These are phyloP conservation scores for Lipomyces sp. DNA, from an alignment of 805 yeast genomes.

Conservation along the genomic window DNA sequence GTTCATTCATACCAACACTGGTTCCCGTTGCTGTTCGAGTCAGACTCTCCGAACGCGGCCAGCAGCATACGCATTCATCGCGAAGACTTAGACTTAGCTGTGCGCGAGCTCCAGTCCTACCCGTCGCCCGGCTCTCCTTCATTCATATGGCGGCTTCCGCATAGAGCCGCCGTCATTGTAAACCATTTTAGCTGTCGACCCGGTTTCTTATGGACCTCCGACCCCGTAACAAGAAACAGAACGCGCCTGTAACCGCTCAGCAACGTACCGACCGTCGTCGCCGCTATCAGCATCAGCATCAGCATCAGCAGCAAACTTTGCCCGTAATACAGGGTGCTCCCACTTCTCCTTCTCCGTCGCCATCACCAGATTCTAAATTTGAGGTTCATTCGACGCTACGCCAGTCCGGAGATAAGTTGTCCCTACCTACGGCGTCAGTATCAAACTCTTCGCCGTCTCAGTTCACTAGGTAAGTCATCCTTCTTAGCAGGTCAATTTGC, in stretches of 20 bases:
- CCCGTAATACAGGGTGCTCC: constrained; percentile 2
- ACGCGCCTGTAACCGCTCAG: constrained; percentile 12
- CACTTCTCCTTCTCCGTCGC: neutral
- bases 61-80: neutral
- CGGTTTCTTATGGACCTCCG: constrained; percentile 28
- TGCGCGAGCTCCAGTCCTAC: neutral
- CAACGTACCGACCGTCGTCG: constrained; percentile 21
- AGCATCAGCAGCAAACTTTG: constrained; percentile 4
- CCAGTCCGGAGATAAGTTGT: neutral
- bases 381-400: neutral
- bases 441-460: constrained; percentile 14
- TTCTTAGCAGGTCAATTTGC: too few relatives aligned
- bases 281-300: constrained; percentile 13
- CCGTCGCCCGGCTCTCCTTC: neutral
- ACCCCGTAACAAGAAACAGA: constrained; percentile 16
- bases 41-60: neutral
- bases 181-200: constrained; percentile 1
- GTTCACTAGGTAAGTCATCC: constrained; percentile 18
- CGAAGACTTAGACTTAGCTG: neutral
- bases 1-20: neutral
- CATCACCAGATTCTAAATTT: constrained; percentile 12
- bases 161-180: constrained; percentile 4
- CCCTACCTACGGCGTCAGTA: neutral
- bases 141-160: constrained; percentile 8
- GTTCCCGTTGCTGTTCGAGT: constrained; percentile 10